Base-by-base conservation (phyloP, 768 basidiomycete species). In the Lentinus brumalis region DNA sequence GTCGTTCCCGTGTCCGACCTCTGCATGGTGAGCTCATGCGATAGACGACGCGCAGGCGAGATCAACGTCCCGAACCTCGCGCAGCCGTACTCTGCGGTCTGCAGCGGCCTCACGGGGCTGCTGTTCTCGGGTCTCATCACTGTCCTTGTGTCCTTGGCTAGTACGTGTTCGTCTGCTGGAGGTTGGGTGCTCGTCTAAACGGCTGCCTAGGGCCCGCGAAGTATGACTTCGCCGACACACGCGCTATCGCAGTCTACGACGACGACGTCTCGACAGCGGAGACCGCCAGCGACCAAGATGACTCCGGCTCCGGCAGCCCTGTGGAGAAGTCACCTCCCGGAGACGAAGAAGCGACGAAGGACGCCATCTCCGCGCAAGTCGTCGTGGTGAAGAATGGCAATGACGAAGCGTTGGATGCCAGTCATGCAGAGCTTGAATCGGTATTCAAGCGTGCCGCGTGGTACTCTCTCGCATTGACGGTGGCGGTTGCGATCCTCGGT, bases 21-120 rank as follows among this genome's bases (percentile, higher is more conserved):
- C 21, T 26, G 21, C 21, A 2, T 26, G 21, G 21, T 26, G 21
- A 26, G 12, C 11, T 9, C 44, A 14, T 21, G 26, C 39, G 57
- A 21, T 52, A 12, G n/a, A 2, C 2, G 32, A 50, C n/a, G 49
- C 35, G 11, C 53, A 71, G 74, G 75, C 52, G 56, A 61, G 21
- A 74, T 76, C 67, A 74, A 69, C 50, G 68, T 76, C 39, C 55
- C 71, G 3, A 76, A 74, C 64, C 62, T 75, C 16, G 74, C 74
- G 15, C 39, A 68, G 59, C 73, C 73, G 12, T 75, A 75, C 64
- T 76, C 74, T 5, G 73, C 75, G 2, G 70, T 76, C 9, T 74
- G 74, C 60, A 73, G 74, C 41, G 74, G 73, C 29, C 60, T 73
- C 15, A 72, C 74, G 11, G 69, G 73, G 11, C 57, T 76, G 9